Evolutionary conservation across 352 stramenopile genomes (phyloP).

Genomic region (Pythium monospermum): DNA sequence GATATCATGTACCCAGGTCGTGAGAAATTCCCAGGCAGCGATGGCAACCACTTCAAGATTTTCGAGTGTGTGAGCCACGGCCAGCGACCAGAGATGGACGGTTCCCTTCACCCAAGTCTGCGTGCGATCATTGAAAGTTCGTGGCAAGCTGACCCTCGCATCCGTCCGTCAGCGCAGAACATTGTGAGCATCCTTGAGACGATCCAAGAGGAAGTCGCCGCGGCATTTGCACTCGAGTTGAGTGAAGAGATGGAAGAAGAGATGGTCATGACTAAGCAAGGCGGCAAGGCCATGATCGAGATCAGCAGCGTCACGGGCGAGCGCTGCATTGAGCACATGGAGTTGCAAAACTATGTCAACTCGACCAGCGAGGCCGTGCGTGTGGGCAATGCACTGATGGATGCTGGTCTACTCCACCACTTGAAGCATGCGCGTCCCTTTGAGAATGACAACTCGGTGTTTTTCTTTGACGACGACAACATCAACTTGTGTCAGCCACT

Average conservation of each 20-base stretch:
- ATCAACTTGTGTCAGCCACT: constrained; percentile 27
- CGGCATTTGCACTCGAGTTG: constrained; percentile 23
- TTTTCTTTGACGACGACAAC: constrained; percentile 44
- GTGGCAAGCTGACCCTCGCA: constrained; percentile 31
- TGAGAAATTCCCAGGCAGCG: constrained; percentile 32
- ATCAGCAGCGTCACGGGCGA: constrained; percentile 28
- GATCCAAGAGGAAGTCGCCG: constrained; percentile 36
- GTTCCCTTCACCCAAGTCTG: constrained; percentile 23
- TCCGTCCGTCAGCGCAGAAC: constrained; percentile 31
- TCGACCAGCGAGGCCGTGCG: constrained; percentile 29
- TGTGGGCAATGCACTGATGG: constrained; percentile 47
- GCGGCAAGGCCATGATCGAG: constrained; percentile 2
- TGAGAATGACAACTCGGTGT: constrained; percentile 25
- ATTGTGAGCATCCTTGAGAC: constrained; percentile 39
- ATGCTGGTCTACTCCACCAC: constrained; percentile 42
- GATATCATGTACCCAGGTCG: constrained; percentile 39
- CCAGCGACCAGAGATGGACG: constrained; percentile 26
- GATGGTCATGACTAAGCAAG: constrained; percentile 15
- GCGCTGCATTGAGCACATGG: constrained; percentile 27
- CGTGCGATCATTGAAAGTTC: constrained; percentile 36
- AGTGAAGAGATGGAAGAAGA: constrained; percentile 23
- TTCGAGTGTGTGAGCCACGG: constrained; percentile 35
- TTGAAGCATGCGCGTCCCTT: constrained; percentile 33
- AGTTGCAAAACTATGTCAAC: constrained; percentile 27
- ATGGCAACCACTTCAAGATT: constrained; percentile 28